Evolutionary conservation across 2,329 filamentous ascomycete species (phyloP).

Genomic region (Penicillium sp.): DNA sequence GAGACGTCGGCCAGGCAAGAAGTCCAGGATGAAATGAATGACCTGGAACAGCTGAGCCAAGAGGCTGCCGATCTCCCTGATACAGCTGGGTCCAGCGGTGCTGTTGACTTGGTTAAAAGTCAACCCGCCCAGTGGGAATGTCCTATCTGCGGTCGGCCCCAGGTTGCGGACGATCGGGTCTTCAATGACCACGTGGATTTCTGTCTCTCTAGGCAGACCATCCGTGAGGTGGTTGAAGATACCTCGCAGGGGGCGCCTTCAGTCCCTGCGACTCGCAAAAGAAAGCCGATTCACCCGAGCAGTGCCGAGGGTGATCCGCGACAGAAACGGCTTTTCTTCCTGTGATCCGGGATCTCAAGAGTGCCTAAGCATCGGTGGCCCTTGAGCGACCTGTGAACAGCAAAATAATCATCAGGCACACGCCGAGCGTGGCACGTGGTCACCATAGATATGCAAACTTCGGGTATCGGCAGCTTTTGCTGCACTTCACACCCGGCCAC

Average conservation of each 20-base stretch:
- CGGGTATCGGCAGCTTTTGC: background rate
- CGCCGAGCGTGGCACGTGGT: background rate
- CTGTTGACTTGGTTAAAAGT: conserved; percentile 4
- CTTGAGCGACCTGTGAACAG: background rate
- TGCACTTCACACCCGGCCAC: background rate
- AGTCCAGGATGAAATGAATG: conserved; percentile 59
- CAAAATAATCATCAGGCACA: background rate
- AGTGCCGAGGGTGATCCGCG: conserved; percentile 23
- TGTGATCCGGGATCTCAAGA: conserved; percentile 15
- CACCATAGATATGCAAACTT: background rate
- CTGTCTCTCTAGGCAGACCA: conserved; percentile 81
- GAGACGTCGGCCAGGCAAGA: conserved; percentile 61
- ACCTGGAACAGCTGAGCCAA: conserved; percentile 62
- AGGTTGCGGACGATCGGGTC: conserved; percentile 67
- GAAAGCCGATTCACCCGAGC: conserved; percentile 30
- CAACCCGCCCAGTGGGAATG: conserved; percentile 70
- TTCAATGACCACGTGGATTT: conserved; percentile 94
- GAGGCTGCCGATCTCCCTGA: conserved; percentile 35
- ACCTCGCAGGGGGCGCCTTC: conserved; percentile 28
- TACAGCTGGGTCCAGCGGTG: background rate
- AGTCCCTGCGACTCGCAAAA: conserved; percentile 25
- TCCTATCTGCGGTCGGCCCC: conserved; percentile 78
- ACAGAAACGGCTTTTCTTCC: conserved; percentile 38
- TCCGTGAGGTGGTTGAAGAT: conserved; percentile 73
- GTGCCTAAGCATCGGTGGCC: background rate